Evolutionary conservation across 306 rosid genomes (phyloP), one percentile per base, ranked within the genome.

Genomic region (Geum urbanum): DNA sequence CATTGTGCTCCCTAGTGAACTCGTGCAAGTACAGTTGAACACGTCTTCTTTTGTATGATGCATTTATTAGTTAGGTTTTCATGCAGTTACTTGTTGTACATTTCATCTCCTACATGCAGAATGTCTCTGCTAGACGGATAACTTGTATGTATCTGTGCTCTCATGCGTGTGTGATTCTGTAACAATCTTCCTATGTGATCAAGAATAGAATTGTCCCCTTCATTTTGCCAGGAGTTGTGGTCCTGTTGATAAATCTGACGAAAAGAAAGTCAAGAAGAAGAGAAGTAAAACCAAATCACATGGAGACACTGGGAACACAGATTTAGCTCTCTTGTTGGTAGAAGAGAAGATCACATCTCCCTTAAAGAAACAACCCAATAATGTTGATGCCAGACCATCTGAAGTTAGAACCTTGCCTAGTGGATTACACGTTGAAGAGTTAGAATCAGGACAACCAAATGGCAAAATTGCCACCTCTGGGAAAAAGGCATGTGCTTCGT

Each of bases 391-490:
- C 10, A 72, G 72, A 54, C 40, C 84, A 63, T 82, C 85, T 76
- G 78, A 82, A 72, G 84, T 79, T 72, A 77, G 63, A 71, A 74
- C 82, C 48, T 82, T 86, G 41, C 74, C 86, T 35, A 84, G 76
- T 55, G 96, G 96, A 62, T 61, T 92, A 40, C 72, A 72, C 51
- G 67, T 90, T 73, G 84, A 88, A 63, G 91, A 82, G 81, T 71
- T 90, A 59, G 89, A 79, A 80, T 63, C 61, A n/a, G 98, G 92
- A 52, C 67, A 54, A 76, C 77, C 81, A 39, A 82, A 85, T 67
- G 84, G 96, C 64, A 90, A 85, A 84, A 64, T 86, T 68, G 97
- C 97, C 43, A 74, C 78, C 49, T 72, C 72, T 0, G 91, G 92
- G 67, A 92, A 75, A 82, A 92, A 80, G 92, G 96, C 77, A 66